These are phyloP conservation scores for Przewalskia tangutica DNA, from an alignment of 257 asterid genomes.

Conservation along the genomic window DNA sequence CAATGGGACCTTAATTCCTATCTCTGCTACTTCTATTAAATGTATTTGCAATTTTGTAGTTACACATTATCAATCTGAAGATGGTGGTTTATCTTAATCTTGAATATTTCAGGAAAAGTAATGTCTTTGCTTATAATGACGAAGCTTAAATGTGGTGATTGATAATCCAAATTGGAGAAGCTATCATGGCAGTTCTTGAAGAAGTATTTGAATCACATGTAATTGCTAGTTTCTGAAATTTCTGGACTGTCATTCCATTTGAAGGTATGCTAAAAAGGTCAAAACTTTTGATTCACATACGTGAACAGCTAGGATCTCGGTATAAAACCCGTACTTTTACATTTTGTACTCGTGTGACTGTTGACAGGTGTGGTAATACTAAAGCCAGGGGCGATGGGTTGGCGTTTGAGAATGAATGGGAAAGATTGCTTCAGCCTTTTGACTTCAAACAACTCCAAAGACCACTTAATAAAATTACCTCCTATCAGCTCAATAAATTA, in stretches of 20 bases:
- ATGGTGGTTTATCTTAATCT: background rate
- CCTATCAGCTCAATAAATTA: conserved; percentile 50
- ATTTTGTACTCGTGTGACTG: conserved; percentile 18
- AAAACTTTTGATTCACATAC: background rate
- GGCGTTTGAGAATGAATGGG: conserved; percentile 78
- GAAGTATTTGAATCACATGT: background rate
- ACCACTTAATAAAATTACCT: conserved; percentile 50
- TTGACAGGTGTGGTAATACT: conserved; percentile 20
- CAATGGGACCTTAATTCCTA: background rate
- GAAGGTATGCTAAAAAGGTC: background rate
- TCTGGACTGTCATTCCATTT: background rate
- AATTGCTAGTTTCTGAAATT: background rate
- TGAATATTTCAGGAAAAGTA: background rate
- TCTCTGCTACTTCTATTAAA: background rate
- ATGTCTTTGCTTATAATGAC: background rate
- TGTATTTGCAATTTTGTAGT: background rate
- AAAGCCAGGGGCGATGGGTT: conserved; percentile 16
- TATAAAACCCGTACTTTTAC: conserved; percentile 20
- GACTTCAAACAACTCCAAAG: conserved; percentile 68
- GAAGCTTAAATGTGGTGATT: background rate
- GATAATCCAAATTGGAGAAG: background rate
- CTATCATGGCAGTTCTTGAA: background rate
- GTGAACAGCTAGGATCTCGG: background rate
- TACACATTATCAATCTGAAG: background rate
- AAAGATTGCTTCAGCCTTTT: conserved; percentile 74